A percentile compares a stretch with the other conserved stretches of the same genome.
phyloP scores from a whole-genome alignment of 1,284 basidiomycete genomes.

The Vanrija sp. region DNA sequence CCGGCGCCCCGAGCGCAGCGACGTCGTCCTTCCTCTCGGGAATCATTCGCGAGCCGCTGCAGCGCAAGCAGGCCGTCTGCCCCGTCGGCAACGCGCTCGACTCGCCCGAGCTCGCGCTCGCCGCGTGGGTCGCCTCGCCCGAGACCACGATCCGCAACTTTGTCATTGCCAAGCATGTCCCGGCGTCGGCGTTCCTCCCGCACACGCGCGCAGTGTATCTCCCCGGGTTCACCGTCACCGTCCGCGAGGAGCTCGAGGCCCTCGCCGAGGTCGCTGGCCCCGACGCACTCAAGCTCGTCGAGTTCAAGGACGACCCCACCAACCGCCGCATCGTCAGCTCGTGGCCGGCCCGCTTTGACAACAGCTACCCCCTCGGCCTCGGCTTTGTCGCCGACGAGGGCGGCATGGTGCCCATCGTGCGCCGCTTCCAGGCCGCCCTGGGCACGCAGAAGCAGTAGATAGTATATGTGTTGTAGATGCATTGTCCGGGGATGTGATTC shows the following conservation, averaged over 20 bases:
- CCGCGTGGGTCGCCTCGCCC: slow-evolving; percentile 58
- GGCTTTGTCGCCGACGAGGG: slow-evolving; percentile 46
- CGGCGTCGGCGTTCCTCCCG: slow-evolving; percentile 51
- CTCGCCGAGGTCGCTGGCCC: slow-evolving; percentile 40
- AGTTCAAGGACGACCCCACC: slow-evolving; percentile 47
- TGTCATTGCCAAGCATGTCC: slow-evolving; percentile 56
- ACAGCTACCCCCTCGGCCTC: slow-evolving; percentile 40
- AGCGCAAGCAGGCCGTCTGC: slow-evolving; percentile 56
- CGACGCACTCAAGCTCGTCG: slow-evolving; percentile 43
- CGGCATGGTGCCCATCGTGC: slow-evolving; percentile 46
- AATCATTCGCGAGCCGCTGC: slow-evolving; percentile 62
- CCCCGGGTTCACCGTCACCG: slow-evolving; percentile 47
- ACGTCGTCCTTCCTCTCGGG: slow-evolving; percentile 61
- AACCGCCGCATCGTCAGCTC: slow-evolving; percentile 47
- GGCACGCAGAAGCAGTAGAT: slow-evolving; percentile 13
- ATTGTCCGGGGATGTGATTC: no score
- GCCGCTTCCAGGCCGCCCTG: slow-evolving; percentile 43
- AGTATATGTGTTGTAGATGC: background rate
- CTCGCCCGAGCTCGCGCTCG: slow-evolving; percentile 49
- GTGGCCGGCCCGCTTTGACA: slow-evolving; percentile 47
- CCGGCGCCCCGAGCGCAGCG: slow-evolving; percentile 57
- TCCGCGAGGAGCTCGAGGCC: slow-evolving; percentile 46
- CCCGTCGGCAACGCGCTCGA: slow-evolving; percentile 53
- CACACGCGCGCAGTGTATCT: slow-evolving; percentile 54
- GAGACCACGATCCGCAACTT: slow-evolving; percentile 59